phyloP scores from a whole-genome alignment of 2,329 filamentous ascomycete genomes.

The Clarireedia monteithiana region DNA sequence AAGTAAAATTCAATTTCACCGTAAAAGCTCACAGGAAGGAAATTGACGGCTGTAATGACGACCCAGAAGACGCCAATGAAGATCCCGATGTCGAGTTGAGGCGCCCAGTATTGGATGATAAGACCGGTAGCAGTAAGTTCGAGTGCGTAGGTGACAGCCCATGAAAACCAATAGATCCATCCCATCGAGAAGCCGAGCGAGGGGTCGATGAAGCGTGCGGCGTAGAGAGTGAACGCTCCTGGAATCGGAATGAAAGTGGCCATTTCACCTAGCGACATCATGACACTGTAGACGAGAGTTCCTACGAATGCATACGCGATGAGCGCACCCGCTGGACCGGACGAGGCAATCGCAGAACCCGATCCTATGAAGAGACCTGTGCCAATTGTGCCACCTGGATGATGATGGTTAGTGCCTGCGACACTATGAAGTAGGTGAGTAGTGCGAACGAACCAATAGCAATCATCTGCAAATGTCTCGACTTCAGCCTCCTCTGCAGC shows the following conservation, averaged over 20 bases:
- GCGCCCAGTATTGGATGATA: conserved; percentile 69
- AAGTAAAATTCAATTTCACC: conserved; percentile 77
- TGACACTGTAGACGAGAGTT: conserved; percentile 66
- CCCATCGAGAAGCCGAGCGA: conserved; percentile 71
- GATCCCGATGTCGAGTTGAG: conserved; percentile 55
- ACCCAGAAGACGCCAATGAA: conserved; percentile 70
- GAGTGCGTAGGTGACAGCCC: conserved; percentile 64
- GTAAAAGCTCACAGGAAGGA: conserved; percentile 64
- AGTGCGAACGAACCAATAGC: conserved; percentile 37
- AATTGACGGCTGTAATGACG: conserved; percentile 60
- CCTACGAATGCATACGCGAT: conserved; percentile 65
- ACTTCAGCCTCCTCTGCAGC: conserved; percentile 35
- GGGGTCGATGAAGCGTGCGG: conserved; percentile 65
- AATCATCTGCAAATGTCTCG: conserved; percentile 61
- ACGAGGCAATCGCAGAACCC: conserved; percentile 52
- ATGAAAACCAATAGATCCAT: conserved; percentile 79
- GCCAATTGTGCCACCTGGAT: conserved; percentile 54
- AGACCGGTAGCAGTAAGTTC: conserved; percentile 66
- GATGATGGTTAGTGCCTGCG: not conserved
- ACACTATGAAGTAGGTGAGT: conserved; percentile 14
- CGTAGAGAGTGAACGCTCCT: conserved; percentile 70
- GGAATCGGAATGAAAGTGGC: conserved; percentile 70
- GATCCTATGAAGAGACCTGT: conserved; percentile 67
- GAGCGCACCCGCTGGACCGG: conserved; percentile 58
- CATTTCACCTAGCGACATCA: conserved; percentile 65